These are phyloP conservation scores for Metarhizium album DNA, from an alignment of 2,329 filamentous ascomycete genomes.

Conservation along the genomic window DNA sequence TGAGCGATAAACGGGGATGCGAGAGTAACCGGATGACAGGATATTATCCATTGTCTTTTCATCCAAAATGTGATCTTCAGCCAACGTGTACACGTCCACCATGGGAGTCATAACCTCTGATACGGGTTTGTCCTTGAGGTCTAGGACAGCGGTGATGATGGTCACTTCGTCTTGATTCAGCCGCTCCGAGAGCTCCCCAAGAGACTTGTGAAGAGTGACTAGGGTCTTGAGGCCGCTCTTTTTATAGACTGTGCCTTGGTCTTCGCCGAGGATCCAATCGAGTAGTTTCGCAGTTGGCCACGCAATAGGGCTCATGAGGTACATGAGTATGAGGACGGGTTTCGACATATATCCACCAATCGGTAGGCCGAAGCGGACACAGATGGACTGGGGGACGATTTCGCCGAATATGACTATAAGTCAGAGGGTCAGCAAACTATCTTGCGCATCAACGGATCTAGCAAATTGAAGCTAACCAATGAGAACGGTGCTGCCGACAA, in stretches of 20 bases:
- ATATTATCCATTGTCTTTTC: constrained; percentile 93
- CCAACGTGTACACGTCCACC: constrained; percentile 93
- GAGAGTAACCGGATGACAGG: constrained; percentile 84
- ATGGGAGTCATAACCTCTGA: constrained; percentile 98
- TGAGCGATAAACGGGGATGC: constrained; percentile 86
- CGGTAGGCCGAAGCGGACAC: constrained; percentile 87
- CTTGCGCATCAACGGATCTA: no score
- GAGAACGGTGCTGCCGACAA: constrained; percentile 82
- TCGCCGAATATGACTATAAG: constrained; percentile 88
- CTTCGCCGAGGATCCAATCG: constrained; percentile 84
- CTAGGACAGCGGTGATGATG: constrained; percentile 93
- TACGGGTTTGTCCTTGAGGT: constrained; percentile 92
- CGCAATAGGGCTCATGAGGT: constrained; percentile 75
- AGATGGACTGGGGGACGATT: constrained; percentile 89
- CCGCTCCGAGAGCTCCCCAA: constrained; percentile 78
- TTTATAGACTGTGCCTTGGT: constrained; percentile 95
- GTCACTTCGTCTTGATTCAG: constrained; percentile 97
- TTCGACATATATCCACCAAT: constrained; percentile 93
- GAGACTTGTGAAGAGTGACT: constrained; percentile 85
- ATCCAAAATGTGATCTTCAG: constrained; percentile 86
- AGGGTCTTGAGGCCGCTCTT: constrained; percentile 95
- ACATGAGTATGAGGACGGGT: constrained; percentile 83
- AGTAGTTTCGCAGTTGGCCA: constrained; percentile 95
- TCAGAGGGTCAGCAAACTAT: constrained; percentile 9
- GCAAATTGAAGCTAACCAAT: constrained; percentile 55